These are phyloP conservation scores for Apiospora aurea DNA, from an alignment of 2,329 filamentous ascomycete species.

Conservation along the genomic window DNA sequence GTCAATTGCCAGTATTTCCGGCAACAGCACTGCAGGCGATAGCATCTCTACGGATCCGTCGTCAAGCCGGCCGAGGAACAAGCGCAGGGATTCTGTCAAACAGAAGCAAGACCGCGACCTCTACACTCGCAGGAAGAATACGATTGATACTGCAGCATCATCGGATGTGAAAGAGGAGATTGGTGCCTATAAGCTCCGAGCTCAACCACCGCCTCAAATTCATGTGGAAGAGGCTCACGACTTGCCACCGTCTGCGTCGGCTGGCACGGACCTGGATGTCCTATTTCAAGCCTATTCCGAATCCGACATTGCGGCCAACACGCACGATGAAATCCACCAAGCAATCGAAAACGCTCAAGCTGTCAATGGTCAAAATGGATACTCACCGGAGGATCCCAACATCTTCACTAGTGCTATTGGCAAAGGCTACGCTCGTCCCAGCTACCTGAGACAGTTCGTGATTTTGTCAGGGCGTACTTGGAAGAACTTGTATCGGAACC, in stretches of 20 bases:
- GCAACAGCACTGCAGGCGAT: conserved; percentile 74
- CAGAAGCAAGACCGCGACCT: conserved; percentile 88
- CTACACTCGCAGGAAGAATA: conserved; percentile 80
- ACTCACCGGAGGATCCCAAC: conserved; percentile 54
- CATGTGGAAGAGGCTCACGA: conserved; percentile 74
- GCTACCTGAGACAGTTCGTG: conserved; percentile 81
- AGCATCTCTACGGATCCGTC: conserved; percentile 64
- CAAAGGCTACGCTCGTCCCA: conserved; percentile 82
- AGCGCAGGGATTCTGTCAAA: conserved; percentile 81
- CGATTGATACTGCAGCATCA: conserved; percentile 65
- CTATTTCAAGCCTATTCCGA: conserved; percentile 78
- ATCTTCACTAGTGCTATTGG: conserved; percentile 67
- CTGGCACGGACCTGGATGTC: conserved; percentile 80
- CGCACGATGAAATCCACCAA: conserved; percentile 79
- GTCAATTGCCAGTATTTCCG: conserved; percentile 85
- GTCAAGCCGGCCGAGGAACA: conserved; percentile 69
- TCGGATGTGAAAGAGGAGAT: conserved; percentile 62
- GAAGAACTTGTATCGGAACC: conserved; percentile 97
- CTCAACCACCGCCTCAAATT: conserved; percentile 63
- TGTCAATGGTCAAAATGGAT: conserved; percentile 71
- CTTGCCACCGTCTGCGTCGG: conserved; percentile 63
- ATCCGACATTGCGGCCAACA: conserved; percentile 78
- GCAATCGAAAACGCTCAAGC: conserved; percentile 69
- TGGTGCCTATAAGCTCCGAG: conserved; percentile 59
- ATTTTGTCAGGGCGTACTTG: conserved; percentile 92